Percentiles rank a stretch among this genome's conserved stretches.
Conservation (phyloP, 768 basidiomycete genomes). For the Termitomyces sp. region DNA sequence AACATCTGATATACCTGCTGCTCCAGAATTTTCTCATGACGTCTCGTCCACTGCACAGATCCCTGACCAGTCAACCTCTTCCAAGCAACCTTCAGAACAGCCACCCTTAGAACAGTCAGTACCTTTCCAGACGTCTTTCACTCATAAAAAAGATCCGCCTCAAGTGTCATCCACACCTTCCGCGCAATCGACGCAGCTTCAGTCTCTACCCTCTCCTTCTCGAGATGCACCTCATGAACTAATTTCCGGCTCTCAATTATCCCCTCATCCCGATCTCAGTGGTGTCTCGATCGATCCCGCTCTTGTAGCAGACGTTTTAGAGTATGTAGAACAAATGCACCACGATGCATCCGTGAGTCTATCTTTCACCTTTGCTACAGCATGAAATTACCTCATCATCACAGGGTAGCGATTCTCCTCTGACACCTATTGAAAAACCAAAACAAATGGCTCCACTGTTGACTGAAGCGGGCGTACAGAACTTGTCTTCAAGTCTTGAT, state of each 20-base stretch:
- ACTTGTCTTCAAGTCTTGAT: not conserved
- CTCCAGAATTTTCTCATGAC: not conserved
- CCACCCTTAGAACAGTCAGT: not conserved
- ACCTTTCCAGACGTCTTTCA: not conserved
- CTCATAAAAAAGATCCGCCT: not conserved
- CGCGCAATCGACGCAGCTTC: not conserved
- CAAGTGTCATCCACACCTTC: not conserved
- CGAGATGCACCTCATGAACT: not conserved
- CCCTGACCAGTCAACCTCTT: not conserved
- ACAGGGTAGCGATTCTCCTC: not conserved
- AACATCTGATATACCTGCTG: not conserved
- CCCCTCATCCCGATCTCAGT: not conserved
- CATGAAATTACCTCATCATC: not conserved
- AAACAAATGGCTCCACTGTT: not conserved
- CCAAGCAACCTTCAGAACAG: not conserved
- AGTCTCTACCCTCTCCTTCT: not conserved
- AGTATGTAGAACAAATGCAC: not conserved
- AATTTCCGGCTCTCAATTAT: not conserved
- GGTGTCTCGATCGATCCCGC: constrained; percentile 16
- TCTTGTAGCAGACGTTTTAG: constrained; percentile 9
- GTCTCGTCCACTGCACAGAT: not conserved
- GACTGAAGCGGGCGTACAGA: not conserved
- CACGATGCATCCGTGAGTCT: not conserved
- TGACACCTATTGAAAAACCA: not conserved
- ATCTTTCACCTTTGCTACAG: not conserved